phyloP scores from a whole-genome alignment of 345 rosid species.

The Corchorus olitorius region DNA sequence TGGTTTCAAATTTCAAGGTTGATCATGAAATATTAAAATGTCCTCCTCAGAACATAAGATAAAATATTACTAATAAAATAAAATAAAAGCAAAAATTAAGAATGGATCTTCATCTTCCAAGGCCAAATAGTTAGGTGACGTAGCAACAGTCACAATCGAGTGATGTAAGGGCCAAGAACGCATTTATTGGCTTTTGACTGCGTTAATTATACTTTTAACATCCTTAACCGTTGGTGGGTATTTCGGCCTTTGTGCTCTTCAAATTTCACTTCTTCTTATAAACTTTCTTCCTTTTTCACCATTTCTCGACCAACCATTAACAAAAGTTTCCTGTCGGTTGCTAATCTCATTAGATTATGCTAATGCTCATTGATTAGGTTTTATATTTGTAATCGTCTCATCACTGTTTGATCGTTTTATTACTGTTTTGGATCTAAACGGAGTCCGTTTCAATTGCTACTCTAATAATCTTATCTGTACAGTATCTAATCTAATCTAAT shows the following conservation, averaged over 20 bases:
- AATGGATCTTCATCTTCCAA: background rate
- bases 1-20: background rate
- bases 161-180: background rate
- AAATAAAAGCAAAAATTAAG: too few species aligned
- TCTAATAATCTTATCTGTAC: too few species aligned
- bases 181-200: background rate
- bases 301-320: background rate
- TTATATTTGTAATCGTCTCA: too few species aligned
- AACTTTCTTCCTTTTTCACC: background rate
- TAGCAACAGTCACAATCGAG: constrained; percentile 1
- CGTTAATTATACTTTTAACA: background rate
- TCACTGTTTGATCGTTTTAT: too few species aligned
- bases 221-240: background rate
- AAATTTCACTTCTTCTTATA: background rate
- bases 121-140: background rate
- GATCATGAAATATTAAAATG: too few species aligned
- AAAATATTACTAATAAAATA: too few species aligned
- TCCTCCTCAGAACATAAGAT: too few species aligned
- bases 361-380: too few species aligned
- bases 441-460: too few species aligned
- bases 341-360: too few species aligned
- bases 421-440: too few species aligned
- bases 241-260: background rate
- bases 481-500: too few species aligned
- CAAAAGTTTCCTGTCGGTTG: background rate